Base-by-base conservation (phyloP, 2,329 filamentous ascomycete genomes). In the Blumeria graminis region DNA sequence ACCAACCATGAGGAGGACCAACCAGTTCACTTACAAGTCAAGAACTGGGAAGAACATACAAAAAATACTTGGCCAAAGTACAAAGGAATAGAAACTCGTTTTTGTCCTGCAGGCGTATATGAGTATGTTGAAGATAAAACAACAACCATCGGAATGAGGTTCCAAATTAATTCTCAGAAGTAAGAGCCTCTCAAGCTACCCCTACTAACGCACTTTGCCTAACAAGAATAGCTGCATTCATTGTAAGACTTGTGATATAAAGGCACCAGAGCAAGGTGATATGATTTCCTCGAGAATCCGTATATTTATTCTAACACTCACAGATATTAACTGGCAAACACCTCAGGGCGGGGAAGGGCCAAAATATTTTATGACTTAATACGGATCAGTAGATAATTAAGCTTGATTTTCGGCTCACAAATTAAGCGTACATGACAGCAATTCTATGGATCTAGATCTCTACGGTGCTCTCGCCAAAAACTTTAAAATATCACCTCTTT, bases 191-290 rank as follows among this genome's bases (percentile, higher is more conserved):
- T 16, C 18, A 28, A 28, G 22, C 4, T 28, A 13, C 13, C 41
- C n/a, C 10, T 14, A 6, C 16, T 18, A 14, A 28, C 35, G 43
- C 2, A 11, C 32, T 5, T 13, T 57, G 56, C 55, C 58, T 56
- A 10, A 58, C n/a, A 3, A 71, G 16, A 22, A 43, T 63, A 94
- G 89, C 71, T 98, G 92, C 69, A 94, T 98, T 61, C 92, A 98
- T 71, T 98, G 92, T 76, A 98, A 98, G 77, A 98, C 92, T 13
- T 98, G 92, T 69, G 92, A 98, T 69, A 98, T 98, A 72, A 98
- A 98, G 73, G 90, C 87, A 14, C 92, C 92, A 7, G 79, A 82
- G 60, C 92, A 98, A 59, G 62, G 62, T 63, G 58, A 53, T 36
- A 16, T 39, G 13, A 51, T 55, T 34, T 9, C 9, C 14, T 14